Evolutionary conservation across 202 grass and related monocot genomes (phyloP).

Genomic region (Bolboschoenoplectus hybrid): DNA sequence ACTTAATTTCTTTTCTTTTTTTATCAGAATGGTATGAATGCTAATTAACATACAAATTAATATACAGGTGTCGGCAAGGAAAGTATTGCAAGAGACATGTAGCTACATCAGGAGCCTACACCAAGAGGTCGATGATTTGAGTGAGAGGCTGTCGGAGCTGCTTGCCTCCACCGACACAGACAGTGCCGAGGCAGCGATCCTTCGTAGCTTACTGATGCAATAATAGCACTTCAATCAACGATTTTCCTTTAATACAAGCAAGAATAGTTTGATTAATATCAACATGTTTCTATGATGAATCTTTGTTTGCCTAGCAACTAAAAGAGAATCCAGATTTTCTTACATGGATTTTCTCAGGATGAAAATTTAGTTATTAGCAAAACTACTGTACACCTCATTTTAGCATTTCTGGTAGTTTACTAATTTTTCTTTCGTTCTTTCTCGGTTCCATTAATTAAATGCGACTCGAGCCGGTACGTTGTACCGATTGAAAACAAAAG

Average conservation of each 20-base stretch:
- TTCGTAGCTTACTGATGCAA: conserved; percentile 51
- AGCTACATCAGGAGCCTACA: conserved; percentile 61
- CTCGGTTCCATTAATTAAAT: neutral
- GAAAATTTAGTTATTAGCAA: conserved; percentile 19
- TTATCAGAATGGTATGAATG: neutral
- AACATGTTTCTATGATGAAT: neutral
- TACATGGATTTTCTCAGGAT: conserved; percentile 29
- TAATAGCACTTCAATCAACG: neutral
- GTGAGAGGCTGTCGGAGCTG: conserved; percentile 52
- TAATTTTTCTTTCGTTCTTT: neutral
- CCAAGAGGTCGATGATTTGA: conserved; percentile 48
- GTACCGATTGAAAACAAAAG: conserved; percentile 35
- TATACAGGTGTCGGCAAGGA: conserved; percentile 36
- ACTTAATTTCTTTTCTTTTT: neutral
- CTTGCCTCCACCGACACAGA: conserved; percentile 33
- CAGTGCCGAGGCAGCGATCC: conserved; percentile 32
- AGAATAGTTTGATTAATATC: conserved; percentile 7
- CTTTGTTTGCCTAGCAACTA: neutral
- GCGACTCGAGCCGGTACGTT: neutral
- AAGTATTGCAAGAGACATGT: conserved; percentile 61
- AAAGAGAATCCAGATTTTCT: conserved; percentile 18
- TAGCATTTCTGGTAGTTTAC: conserved; percentile 9
- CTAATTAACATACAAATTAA: neutral
- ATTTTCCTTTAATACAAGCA: conserved; percentile 13
- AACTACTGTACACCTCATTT: neutral